Evolutionary conservation across 352 stramenopile genomes (phyloP).

Genomic region (Phytophthora sansomeana): DNA sequence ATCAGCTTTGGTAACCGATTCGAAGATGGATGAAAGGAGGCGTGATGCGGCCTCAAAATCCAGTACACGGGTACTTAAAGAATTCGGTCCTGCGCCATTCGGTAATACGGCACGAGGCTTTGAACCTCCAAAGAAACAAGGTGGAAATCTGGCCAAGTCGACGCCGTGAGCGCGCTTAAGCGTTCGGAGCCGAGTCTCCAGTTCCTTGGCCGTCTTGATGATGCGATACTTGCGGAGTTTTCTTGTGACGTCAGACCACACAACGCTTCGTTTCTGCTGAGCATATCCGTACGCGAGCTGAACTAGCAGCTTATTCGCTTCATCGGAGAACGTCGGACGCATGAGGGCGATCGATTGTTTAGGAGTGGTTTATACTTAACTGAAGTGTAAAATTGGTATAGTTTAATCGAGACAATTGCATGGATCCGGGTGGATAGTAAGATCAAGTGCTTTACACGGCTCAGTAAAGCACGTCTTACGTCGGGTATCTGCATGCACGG

Average conservation of each 20-base stretch:
- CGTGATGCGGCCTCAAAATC: slow-evolving; percentile 1
- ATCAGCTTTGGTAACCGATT: slow-evolving; percentile 2
- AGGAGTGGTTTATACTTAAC: neutral
- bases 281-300: slow-evolving; percentile 3
- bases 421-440: no score
- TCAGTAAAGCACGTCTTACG: no score
- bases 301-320: slow-evolving; percentile 10
- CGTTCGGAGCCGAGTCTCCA: slow-evolving; percentile 13
- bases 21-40: slow-evolving; percentile 1
- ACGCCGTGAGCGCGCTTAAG: slow-evolving; percentile 9
- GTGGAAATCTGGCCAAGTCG: slow-evolving; percentile 12
- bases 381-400: neutral
- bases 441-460: no score
- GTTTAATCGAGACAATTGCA: slow-evolving; percentile 13
- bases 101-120: neutral
- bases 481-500: no score
- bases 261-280: slow-evolving; percentile 5
- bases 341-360: neutral
- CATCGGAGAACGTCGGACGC: slow-evolving; percentile 15
- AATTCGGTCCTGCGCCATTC: neutral
- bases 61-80: neutral
- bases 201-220: slow-evolving; percentile 12
- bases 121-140: neutral
- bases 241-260: slow-evolving; percentile 9
- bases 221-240: slow-evolving; percentile 1